Conservation (phyloP, 345 rosid genomes). For the Odontarrhena argentea region DNA sequence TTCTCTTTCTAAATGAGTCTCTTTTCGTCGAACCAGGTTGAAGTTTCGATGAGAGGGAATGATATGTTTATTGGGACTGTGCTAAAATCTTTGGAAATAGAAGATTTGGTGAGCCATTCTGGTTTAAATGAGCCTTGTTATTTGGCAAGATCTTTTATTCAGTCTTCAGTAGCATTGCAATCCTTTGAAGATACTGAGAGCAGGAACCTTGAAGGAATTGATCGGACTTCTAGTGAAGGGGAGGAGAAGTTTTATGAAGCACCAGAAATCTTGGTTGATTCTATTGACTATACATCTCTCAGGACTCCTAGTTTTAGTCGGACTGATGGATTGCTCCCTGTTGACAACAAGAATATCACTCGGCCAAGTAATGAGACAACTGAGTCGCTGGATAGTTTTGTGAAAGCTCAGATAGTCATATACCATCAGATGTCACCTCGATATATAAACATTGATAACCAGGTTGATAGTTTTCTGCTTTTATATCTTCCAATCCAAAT, state of each 20-base stretch:
- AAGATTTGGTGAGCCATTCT: constrained; percentile 74
- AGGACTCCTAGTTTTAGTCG: constrained; percentile 80
- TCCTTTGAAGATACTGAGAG: constrained; percentile 47
- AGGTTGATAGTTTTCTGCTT: constrained; percentile 49
- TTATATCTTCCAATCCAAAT: constrained; percentile 19
- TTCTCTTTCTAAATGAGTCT: constrained; percentile 34
- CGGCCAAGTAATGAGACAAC: constrained; percentile 48
- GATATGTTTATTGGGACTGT: constrained; percentile 88
- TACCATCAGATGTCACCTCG: constrained; percentile 72
- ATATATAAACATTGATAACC: constrained; percentile 71
- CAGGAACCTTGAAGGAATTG: constrained; percentile 44
- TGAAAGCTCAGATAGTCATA: constrained; percentile 86
- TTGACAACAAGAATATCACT: constrained; percentile 40
- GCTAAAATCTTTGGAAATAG: constrained; percentile 90
- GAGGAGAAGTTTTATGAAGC: constrained; percentile 94
- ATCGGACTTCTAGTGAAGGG: constrained; percentile 63
- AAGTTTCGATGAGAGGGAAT: constrained; percentile 72
- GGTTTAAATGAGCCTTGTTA: constrained; percentile 57
- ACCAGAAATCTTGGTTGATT: constrained; percentile 74
- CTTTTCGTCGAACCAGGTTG: constrained; percentile 59
- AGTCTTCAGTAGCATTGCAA: constrained; percentile 50
- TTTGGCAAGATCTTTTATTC: constrained; percentile 86
- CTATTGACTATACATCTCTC: constrained; percentile 49
- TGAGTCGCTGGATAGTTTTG: constrained; percentile 76
- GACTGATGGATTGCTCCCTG: constrained; percentile 76